A percentile compares a stretch with the other conserved stretches of the same genome.
These are phyloP conservation scores for Pelargonium australe DNA, from an alignment of 441 rosid genomes.

Conservation along the genomic window DNA sequence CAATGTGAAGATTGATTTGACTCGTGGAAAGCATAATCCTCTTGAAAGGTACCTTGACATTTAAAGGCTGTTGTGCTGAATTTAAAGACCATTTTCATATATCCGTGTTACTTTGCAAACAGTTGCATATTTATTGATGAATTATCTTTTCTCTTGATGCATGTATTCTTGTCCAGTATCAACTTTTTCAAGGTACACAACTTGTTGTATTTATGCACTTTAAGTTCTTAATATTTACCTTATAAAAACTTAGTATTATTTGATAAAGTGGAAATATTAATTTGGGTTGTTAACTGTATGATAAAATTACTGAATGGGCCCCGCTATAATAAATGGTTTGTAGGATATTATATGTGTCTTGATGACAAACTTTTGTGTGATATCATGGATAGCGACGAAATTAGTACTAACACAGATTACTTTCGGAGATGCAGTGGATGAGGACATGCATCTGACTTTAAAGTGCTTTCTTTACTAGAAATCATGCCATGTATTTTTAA, in stretches of 20 bases:
- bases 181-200: conserved; percentile 68
- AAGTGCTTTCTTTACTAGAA: not conserved
- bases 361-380: too few relatives aligned
- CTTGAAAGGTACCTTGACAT: conserved; percentile 56
- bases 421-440: not conserved
- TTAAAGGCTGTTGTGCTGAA: not conserved
- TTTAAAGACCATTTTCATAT: not conserved
- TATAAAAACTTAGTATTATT: not conserved
- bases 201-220: not conserved
- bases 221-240: not conserved
- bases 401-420: not conserved
- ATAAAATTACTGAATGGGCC: not conserved
- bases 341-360: too few relatives aligned
- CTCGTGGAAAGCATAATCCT: conserved; percentile 80
- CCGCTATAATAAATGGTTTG: too few relatives aligned
- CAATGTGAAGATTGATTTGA: conserved; percentile 83
- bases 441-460: not conserved
- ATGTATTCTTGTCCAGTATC: conserved; percentile 49
- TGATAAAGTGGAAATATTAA: not conserved
- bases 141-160: conserved; percentile 18
- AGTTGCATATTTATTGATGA: conserved; percentile 17
- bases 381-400: too few relatives aligned
- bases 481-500: not conserved
- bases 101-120: conserved; percentile 6
- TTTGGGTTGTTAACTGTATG: not conserved